phyloP scores from a whole-genome alignment of 106 monocot genomes.

The Acorus gramineus region DNA sequence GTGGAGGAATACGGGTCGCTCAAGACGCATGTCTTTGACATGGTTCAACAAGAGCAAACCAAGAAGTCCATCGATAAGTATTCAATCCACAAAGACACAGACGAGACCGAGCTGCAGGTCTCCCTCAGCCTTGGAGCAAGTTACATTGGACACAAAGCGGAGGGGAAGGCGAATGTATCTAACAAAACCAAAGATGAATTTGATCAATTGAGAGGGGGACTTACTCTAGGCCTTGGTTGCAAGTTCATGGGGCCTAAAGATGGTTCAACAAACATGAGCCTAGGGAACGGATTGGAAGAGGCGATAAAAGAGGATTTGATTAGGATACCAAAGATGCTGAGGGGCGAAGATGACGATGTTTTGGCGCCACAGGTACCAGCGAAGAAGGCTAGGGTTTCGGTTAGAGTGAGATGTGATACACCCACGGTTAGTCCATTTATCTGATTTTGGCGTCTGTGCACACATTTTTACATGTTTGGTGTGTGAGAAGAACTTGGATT shows the following conservation, averaged over 20 bases:
- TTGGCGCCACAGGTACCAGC: slow-evolving; percentile 33
- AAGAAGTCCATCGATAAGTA: slow-evolving; percentile 9
- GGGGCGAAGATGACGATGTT: slow-evolving; percentile 28
- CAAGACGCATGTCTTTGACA: slow-evolving; percentile 44
- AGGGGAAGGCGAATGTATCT: slow-evolving; percentile 7
- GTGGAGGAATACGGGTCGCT: slow-evolving; percentile 67
- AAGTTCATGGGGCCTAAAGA: slow-evolving; percentile 12
- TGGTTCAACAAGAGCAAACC: slow-evolving; percentile 30
- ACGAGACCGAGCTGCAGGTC: slow-evolving; percentile 36
- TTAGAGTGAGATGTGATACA: slow-evolving; percentile 74
- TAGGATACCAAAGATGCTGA: slow-evolving; percentile 26
- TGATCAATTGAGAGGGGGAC: slow-evolving; percentile 12
- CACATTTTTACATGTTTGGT: too few relatives aligned
- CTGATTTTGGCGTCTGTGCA: background rate
- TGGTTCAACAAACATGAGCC: slow-evolving; percentile 19
- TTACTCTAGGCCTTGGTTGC: slow-evolving; percentile 53
- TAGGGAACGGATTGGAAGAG: slow-evolving; percentile 41
- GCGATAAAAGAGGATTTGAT: slow-evolving; percentile 27
- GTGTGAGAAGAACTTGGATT: too few relatives aligned
- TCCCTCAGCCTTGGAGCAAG: slow-evolving; percentile 55
- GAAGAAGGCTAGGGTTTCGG: slow-evolving; percentile 91
- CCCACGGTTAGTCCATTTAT: slow-evolving; percentile 44
- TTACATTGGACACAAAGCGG: slow-evolving; percentile 16
- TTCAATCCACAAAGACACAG: slow-evolving; percentile 4
- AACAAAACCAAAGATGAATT: background rate